phyloP scores from a whole-genome alignment of 805 yeast species.

The Wickerhamiella occidentalis region DNA sequence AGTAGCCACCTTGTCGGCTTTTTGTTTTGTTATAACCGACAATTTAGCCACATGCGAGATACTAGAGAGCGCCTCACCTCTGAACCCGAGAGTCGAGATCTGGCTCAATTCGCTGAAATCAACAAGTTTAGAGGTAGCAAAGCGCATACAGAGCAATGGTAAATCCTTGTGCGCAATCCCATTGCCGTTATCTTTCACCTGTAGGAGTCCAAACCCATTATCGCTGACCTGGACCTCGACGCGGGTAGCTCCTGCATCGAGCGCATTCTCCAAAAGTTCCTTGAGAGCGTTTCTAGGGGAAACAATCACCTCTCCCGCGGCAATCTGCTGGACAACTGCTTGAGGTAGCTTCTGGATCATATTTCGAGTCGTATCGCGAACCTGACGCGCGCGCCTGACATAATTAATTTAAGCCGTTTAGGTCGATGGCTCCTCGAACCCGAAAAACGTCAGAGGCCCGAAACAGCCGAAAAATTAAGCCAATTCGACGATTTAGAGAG shows the following conservation, averaged over 20 bases:
- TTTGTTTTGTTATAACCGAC: slow-evolving; percentile 64
- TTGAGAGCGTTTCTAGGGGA: slow-evolving; percentile 92
- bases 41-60: slow-evolving; percentile 82
- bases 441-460: too few species aligned
- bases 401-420: background rate
- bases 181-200: slow-evolving; percentile 77
- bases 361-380: too few species aligned
- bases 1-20: slow-evolving; percentile 54
- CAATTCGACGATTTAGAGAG: background rate
- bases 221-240: slow-evolving; percentile 78
- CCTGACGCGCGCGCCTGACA: too few species aligned
- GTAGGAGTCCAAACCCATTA: slow-evolving; percentile 80
- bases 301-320: slow-evolving; percentile 93
- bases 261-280: slow-evolving; percentile 82
- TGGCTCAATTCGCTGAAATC: slow-evolving; percentile 61
- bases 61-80: slow-evolving; percentile 94
- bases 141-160: slow-evolving; percentile 72
- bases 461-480: too few species aligned
- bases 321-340: slow-evolving; percentile 75
- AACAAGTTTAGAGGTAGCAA: slow-evolving; percentile 76
- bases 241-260: slow-evolving; percentile 68
- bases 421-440: too few species aligned
- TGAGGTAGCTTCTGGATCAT: slow-evolving; percentile 36
- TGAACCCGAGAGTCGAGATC: slow-evolving; percentile 77
- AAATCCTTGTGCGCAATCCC: slow-evolving; percentile 68